These are phyloP conservation scores for Vitis rotundifolia DNA, from an alignment of 164 flowering plant species.

Conservation along the genomic window DNA sequence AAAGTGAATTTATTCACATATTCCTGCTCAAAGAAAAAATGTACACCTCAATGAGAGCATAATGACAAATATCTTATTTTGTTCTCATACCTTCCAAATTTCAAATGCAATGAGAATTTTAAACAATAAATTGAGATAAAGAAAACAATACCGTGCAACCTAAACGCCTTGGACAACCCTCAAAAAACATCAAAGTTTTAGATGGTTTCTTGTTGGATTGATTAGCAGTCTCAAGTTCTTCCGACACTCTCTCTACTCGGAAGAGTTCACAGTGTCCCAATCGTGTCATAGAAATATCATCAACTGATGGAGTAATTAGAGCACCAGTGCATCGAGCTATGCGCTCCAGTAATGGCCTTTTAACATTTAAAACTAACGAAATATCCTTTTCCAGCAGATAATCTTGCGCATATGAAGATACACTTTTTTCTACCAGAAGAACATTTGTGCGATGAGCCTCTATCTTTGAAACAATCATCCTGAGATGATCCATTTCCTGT, in stretches of 20 bases:
- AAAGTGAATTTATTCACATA: too few species aligned
- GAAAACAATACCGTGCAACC: constrained; percentile 89
- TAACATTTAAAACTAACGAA: constrained; percentile 90
- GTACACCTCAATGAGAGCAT: too few species aligned
- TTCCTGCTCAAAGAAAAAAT: too few species aligned
- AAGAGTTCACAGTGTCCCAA: constrained; percentile 92
- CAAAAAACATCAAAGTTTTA: constrained; percentile 92
- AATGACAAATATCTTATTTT: too few species aligned
- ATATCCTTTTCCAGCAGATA: constrained; percentile 87
- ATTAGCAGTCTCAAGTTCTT: constrained; percentile 51
- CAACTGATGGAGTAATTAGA: constrained; percentile 69
- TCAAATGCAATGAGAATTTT: background rate
- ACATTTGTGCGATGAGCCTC: constrained; percentile 93
- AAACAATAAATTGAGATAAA: background rate
- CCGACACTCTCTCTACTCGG: constrained; percentile 65
- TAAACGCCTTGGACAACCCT: constrained; percentile 93
- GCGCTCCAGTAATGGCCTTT: constrained; percentile 79
- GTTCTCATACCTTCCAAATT: too few species aligned
- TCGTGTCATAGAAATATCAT: constrained; percentile 56
- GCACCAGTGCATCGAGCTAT: constrained; percentile 95
- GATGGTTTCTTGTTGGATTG: constrained; percentile 66
- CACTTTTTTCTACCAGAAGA: constrained; percentile 93
- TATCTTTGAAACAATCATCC: constrained; percentile 77
- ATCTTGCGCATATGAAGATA: constrained; percentile 90
- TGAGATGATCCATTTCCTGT: constrained; percentile 95